Evolutionary conservation across 2,329 filamentous ascomycete species (phyloP), one percentile per base, ranked within the genome.

Genomic region (Pseudocercospora vitis): DNA sequence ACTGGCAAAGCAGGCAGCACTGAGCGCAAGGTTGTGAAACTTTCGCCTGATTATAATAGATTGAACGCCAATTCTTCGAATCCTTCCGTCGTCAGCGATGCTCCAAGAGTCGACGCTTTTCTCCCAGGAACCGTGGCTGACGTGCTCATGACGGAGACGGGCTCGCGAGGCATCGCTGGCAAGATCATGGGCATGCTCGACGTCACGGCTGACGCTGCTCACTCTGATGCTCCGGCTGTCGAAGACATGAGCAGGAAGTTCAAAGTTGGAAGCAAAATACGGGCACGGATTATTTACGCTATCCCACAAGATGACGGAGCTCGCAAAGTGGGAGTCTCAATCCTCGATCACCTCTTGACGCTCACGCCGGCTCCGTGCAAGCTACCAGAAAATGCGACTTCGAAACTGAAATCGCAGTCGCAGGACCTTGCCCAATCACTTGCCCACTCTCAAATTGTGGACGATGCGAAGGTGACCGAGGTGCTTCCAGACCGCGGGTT

Each of bases 121-220:
- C 80, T 96, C 5, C 94, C 95, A 1, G 95, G 94, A 61, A 94
- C 90, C n/a, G 85, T 87, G 4, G 89, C 91, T 29, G 91, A 96
- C 63, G 78, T 96, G 8, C 78, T 97, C 45, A 75, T 99, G 31
- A 87, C 88, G 2, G 87, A 94, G 42, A 83, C 88, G 11, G 84
- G 85, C 8, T 73, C 80, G 9, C 83, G 81, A 59, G 94, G 94
- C n/a, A 74, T 99, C 55, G 78, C 82, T 45, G 94, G 94, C 64
- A 96, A 96, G 71, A 83, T 97, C 39, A 88, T 99, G 80, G 95
- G 94, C 12, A 84, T 91, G 68, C 75, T 99, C 19, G 89, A 96
- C 72, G 88, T 89, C 8, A 96, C 91, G 1, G 91, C 92, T 14
- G 94, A 99, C 70, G 71, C 92, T 29, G 82, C 96, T 37, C 94